phyloP scores from a whole-genome alignment of 2,329 filamentous ascomycete species.

The Trichoderma citrinoviride region DNA sequence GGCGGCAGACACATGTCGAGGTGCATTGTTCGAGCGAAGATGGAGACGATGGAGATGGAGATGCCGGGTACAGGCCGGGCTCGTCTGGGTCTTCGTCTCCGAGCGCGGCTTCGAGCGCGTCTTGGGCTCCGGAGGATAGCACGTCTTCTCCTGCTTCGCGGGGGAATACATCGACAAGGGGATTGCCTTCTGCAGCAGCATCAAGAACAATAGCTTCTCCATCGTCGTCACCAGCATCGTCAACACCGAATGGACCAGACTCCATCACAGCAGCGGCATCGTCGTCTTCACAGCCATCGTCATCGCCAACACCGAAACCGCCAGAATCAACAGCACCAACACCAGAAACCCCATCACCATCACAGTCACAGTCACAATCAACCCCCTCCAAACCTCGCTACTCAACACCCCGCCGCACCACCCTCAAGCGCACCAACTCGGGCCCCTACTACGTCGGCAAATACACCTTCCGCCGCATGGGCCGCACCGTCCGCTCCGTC shows the following conservation, averaged over 20 bases:
- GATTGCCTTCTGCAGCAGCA: too few species aligned
- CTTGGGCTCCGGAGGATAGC: too few species aligned
- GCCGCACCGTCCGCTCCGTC: constrained; percentile 26
- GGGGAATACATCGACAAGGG: too few species aligned
- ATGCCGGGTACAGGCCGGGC: too few species aligned
- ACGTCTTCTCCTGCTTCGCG: too few species aligned
- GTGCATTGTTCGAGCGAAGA: background rate
- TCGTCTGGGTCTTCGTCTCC: background rate
- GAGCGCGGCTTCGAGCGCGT: too few species aligned
- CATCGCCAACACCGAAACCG: background rate
- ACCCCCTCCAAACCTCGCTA: constrained; percentile 23
- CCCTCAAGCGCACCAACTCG: constrained; percentile 22
- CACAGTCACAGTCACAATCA: constrained; percentile 18
- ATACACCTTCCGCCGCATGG: constrained; percentile 29
- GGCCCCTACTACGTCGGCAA: constrained; percentile 22
- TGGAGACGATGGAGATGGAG: too few species aligned
- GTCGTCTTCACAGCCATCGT: background rate
- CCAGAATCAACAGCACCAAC: background rate
- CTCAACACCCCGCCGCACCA: constrained; percentile 24
- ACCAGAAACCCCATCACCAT: background rate
- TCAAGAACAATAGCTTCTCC: background rate
- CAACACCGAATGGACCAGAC: too few species aligned
- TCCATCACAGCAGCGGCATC: too few species aligned
- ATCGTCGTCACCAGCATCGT: background rate
- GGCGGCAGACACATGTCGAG: too few species aligned